Conservation (phyloP, 2,329 filamentous ascomycete species). For the Claviceps africana region DNA sequence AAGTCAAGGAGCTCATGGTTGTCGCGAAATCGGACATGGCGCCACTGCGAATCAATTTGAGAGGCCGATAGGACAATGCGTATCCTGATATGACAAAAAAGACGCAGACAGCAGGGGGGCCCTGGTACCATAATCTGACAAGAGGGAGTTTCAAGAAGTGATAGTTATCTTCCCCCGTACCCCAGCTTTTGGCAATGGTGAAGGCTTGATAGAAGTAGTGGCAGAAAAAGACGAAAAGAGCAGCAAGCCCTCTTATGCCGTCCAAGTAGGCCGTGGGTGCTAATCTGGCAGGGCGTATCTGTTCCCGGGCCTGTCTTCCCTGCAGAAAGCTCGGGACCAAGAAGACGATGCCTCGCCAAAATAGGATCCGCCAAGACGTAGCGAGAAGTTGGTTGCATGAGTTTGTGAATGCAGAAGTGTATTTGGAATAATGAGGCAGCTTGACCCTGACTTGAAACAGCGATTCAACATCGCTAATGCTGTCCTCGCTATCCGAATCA, state of each 20-base stretch:
- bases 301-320: conserved; percentile 26
- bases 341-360: conserved; percentile 28
- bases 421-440: conserved; percentile 3
- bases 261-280: conserved; percentile 43
- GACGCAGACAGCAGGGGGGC: conserved; percentile 42
- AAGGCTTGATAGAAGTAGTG: conserved; percentile 42
- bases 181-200: conserved; percentile 36
- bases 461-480: conserved; percentile 25
- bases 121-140: conserved; percentile 38
- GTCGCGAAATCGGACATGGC: conserved; percentile 25
- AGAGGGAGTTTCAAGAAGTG: conserved; percentile 38
- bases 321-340: conserved; percentile 41
- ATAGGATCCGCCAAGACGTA: conserved; percentile 23
- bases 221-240: conserved; percentile 42
- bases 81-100: conserved; percentile 52
- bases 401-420: conserved; percentile 15
- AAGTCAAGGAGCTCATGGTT: conserved; percentile 35
- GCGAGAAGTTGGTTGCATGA: conserved; percentile 16
- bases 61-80: conserved; percentile 39
- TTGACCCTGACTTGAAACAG: conserved; percentile 14
- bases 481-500: conserved; percentile 29
- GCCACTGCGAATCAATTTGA: conserved; percentile 30
- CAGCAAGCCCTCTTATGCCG: conserved; percentile 42
- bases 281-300: conserved; percentile 26
- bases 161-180: conserved; percentile 28